Percentiles rank a stretch among this genome's conserved stretches.
phyloP scores from a whole-genome alignment of 225 moss, liverwort and hornwort species.

The Marchantia polymorpha region DNA sequence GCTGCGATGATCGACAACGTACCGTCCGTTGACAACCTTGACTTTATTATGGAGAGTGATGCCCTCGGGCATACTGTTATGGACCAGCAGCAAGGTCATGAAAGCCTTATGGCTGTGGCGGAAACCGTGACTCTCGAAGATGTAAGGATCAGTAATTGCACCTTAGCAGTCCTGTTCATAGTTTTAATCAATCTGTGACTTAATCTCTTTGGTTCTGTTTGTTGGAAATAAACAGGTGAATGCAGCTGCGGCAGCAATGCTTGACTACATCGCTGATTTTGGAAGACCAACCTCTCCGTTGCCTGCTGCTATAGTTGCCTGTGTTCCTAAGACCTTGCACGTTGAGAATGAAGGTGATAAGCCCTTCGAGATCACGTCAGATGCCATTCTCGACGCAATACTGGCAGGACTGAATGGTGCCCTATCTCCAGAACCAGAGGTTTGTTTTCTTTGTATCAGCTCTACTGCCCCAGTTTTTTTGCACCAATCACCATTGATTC shows the following conservation, averaged over 20 bases:
- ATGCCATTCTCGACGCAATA: conserved; percentile 74
- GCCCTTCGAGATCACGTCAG: conserved; percentile 74
- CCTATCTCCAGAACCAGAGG: conserved; percentile 93
- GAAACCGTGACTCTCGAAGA: conserved; percentile 94
- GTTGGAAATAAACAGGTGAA: conserved; percentile 61
- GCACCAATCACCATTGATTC: background rate
- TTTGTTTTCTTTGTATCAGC: conserved; percentile 6
- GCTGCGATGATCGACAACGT: conserved; percentile 99
- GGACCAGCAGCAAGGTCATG: conserved; percentile 99
- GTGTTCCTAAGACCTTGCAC: conserved; percentile 91
- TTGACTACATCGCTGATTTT: conserved; percentile 83
- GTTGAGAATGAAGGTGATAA: conserved; percentile 84
- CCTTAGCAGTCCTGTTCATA: background rate
- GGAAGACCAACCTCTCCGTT: conserved; percentile 73
- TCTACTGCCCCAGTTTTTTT: background rate
- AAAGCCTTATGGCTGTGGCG: conserved; percentile 84
- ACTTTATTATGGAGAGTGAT: conserved; percentile 99
- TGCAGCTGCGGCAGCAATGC: conserved; percentile 77
- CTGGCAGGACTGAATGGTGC: conserved; percentile 81
- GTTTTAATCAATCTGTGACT: background rate
- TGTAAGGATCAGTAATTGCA: conserved; percentile 48
- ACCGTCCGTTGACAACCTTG: conserved; percentile 97
- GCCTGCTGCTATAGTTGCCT: conserved; percentile 95
- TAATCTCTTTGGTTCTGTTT: background rate
- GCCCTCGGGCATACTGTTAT: conserved; percentile 93